A percentile compares a stretch with the other conserved stretches of the same genome.
Conservation (phyloP, 2,329 filamentous ascomycete species). For the Berkeleyomyces basicola region DNA sequence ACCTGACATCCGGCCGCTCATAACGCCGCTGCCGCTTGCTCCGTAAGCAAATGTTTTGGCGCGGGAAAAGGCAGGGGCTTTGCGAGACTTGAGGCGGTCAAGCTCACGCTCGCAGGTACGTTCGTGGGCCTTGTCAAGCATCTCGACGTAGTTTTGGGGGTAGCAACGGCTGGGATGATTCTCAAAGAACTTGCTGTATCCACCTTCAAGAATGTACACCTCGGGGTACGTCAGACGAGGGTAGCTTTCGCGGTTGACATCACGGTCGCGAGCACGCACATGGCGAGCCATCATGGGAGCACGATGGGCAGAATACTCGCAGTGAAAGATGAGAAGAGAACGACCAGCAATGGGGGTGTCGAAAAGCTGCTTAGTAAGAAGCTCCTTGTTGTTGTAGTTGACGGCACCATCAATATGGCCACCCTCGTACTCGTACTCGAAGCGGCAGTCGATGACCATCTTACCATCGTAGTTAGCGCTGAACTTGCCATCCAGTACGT, state of each 20-base stretch:
- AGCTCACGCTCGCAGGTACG: constrained; percentile 88
- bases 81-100: constrained; percentile 77
- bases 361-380: constrained; percentile 66
- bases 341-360: constrained; percentile 46
- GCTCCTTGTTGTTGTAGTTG: constrained; percentile 95
- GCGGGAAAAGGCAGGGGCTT: constrained; percentile 51
- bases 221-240: constrained; percentile 87
- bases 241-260: constrained; percentile 70
- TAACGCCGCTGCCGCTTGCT: constrained; percentile 1
- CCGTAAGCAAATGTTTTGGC: constrained; percentile 95
- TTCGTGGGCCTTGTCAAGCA: constrained; percentile 83
- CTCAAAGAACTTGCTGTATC: constrained; percentile 84
- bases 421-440: constrained; percentile 96
- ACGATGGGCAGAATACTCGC: constrained; percentile 94
- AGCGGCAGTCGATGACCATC: constrained; percentile 87
- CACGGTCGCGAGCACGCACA: constrained; percentile 76
- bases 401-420: constrained; percentile 86
- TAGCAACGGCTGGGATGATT: constrained; percentile 68
- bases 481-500: constrained; percentile 78
- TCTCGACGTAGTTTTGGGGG: constrained; percentile 91
- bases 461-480: constrained; percentile 60
- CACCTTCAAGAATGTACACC: constrained; percentile 90
- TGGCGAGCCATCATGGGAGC: constrained; percentile 93
- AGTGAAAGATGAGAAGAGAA: constrained; percentile 83
- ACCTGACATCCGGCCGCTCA: not conserved